A percentile compares a stretch with the other conserved stretches of the same genome.
These are phyloP conservation scores for Xerocomellus amylosporus DNA, from an alignment of 768 basidiomycete genomes.

Conservation along the genomic window DNA sequence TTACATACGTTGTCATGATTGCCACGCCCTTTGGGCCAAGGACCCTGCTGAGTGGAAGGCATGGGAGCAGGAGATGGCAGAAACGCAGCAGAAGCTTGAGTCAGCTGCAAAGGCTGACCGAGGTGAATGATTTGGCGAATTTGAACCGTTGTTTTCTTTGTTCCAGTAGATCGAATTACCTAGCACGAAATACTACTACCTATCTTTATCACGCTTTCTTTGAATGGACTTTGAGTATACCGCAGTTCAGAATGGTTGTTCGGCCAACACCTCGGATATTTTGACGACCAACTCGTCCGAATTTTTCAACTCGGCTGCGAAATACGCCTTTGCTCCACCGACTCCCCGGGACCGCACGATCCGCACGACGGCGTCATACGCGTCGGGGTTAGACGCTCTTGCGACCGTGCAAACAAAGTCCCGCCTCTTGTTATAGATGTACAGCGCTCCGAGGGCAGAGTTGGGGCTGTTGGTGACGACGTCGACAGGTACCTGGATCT, in stretches of 20 bases:
- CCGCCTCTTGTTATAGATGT: slow-evolving; percentile 53
- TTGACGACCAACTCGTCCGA: slow-evolving; percentile 50
- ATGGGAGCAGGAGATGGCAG: slow-evolving; percentile 44
- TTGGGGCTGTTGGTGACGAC: neutral
- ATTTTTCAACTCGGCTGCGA: slow-evolving; percentile 49
- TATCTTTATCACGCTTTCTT: neutral
- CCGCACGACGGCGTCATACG: slow-evolving; percentile 42
- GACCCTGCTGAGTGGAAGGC: slow-evolving; percentile 38
- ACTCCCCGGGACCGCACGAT: slow-evolving; percentile 43
- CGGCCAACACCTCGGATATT: slow-evolving; percentile 49
- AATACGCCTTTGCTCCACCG: slow-evolving; percentile 49
- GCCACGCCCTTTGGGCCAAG: slow-evolving; percentile 36
- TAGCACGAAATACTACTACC: neutral
- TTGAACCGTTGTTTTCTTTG: neutral
- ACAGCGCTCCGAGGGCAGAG: slow-evolving; percentile 26
- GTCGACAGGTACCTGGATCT: slow-evolving; percentile 47
- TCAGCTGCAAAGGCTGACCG: neutral
- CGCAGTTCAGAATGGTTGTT: slow-evolving; percentile 47
- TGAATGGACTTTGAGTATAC: neutral
- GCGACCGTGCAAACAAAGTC: slow-evolving; percentile 48
- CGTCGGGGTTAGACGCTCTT: slow-evolving; percentile 31
- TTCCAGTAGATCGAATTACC: neutral
- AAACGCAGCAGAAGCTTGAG: slow-evolving; percentile 36
- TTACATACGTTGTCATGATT: slow-evolving; percentile 52
- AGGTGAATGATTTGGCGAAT: neutral